Evolutionary conservation across 108 stramenopile genomes (phyloP).

Genomic region (Skeletonema potamos): DNA sequence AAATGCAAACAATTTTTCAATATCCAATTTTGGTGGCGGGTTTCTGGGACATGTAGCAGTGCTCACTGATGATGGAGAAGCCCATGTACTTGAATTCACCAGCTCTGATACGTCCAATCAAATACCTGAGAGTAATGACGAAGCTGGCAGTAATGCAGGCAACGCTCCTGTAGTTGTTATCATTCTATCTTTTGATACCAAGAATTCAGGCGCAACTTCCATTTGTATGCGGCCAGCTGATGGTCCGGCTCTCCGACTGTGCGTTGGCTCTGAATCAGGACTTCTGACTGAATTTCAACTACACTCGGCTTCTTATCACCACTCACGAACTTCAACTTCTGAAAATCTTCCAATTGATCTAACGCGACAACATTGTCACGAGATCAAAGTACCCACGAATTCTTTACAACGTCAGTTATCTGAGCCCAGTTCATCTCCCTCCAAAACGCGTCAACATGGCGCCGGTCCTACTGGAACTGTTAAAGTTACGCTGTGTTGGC

Average conservation of each 20-base stretch:
- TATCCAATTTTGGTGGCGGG: background rate
- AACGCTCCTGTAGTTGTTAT: slow-evolving; percentile 13
- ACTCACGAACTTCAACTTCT: background rate
- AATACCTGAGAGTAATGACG: background rate
- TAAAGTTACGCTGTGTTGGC: slow-evolving; percentile 17
- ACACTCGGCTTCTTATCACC: slow-evolving; percentile 1
- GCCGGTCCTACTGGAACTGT: background rate
- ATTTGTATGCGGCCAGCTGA: slow-evolving; percentile 30
- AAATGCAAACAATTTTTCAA: background rate
- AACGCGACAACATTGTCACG: background rate
- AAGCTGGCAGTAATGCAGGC: background rate
- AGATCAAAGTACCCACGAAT: background rate
- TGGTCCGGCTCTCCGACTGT: slow-evolving; percentile 7
- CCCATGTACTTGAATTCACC: slow-evolving; percentile 25
- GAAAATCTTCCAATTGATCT: background rate
- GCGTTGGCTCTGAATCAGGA: slow-evolving; percentile 37
- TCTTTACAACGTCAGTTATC: slow-evolving; percentile 22
- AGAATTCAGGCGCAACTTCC: slow-evolving; percentile 25
- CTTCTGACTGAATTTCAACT: slow-evolving; percentile 24
- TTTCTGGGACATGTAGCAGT: slow-evolving; percentile 39
- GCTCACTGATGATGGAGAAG: slow-evolving; percentile 28
- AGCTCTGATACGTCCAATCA: background rate
- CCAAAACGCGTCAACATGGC: background rate
- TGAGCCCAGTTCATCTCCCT: slow-evolving; percentile 10
- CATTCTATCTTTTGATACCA: slow-evolving; percentile 25